These are phyloP conservation scores for Sedum album DNA, from an alignment of 164 flowering plant genomes.

Conservation along the genomic window DNA sequence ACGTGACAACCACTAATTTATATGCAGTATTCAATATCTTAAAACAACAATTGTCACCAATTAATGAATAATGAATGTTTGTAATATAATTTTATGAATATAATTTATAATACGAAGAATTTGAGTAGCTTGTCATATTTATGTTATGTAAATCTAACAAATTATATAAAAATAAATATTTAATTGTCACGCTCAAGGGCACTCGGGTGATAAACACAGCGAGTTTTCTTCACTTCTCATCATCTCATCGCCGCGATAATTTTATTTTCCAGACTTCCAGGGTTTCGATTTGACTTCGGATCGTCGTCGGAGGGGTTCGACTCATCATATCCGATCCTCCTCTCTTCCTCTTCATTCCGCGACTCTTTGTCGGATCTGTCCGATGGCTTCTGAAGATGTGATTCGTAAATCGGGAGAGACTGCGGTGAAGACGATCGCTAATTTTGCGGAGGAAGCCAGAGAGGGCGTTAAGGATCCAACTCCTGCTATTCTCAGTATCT, in stretches of 20 bases:
- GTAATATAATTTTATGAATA: too few relatives aligned
- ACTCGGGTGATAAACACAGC: too few relatives aligned
- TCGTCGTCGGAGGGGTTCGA: neutral
- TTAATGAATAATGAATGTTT: too few relatives aligned
- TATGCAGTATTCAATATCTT: too few relatives aligned
- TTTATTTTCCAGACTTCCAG: neutral
- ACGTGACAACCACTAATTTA: too few relatives aligned
- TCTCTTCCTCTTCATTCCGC: neutral
- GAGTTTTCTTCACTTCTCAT: too few relatives aligned
- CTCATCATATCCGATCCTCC: neutral
- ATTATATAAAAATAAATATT: too few relatives aligned
- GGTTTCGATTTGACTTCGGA: slow-evolving; percentile 1
- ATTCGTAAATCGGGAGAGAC: slow-evolving; percentile 54
- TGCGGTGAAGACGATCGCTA: slow-evolving; percentile 77
- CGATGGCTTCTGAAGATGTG: slow-evolving; percentile 62
- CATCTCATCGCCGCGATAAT: neutral
- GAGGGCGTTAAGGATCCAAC: slow-evolving; percentile 76
- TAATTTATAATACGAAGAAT: too few relatives aligned
- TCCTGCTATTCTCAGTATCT: slow-evolving; percentile 44
- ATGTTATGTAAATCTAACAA: too few relatives aligned
- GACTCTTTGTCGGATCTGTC: neutral
- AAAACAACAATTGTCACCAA: too few relatives aligned
- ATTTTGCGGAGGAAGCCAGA: slow-evolving; percentile 90
- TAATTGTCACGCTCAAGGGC: too few relatives aligned
- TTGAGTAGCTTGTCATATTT: too few relatives aligned